These are phyloP conservation scores for Themeda triandra DNA, from an alignment of 176 grass and related monocot species.

Conservation along the genomic window DNA sequence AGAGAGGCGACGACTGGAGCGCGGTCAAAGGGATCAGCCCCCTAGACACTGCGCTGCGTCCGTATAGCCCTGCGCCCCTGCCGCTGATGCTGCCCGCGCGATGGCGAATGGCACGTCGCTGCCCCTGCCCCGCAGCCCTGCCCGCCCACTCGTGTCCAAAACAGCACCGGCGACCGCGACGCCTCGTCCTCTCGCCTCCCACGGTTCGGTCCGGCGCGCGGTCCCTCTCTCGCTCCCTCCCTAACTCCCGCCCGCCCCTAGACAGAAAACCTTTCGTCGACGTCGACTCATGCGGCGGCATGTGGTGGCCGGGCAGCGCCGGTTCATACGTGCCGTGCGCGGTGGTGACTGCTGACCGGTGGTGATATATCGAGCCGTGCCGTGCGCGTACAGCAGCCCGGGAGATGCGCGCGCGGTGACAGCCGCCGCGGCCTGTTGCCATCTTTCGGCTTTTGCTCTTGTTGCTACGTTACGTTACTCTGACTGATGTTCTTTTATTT, in stretches of 20 bases:
- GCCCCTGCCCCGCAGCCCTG: too few relatives aligned
- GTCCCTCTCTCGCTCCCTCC: too few relatives aligned
- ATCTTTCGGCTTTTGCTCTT: neutral
- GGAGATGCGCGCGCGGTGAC: too few relatives aligned
- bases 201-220: too few relatives aligned
- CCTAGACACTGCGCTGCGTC: slow-evolving; percentile 2
- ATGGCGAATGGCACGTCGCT: slow-evolving; percentile 30
- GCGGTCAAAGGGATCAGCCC: slow-evolving; percentile 20
- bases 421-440: neutral
- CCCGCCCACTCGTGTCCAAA: neutral
- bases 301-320: too few relatives aligned
- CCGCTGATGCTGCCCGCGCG: too few relatives aligned
- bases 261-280: too few relatives aligned
- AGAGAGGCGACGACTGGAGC: neutral
- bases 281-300: too few relatives aligned
- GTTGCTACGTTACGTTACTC: neutral
- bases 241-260: rapidly evolving
- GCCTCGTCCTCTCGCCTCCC: neutral
- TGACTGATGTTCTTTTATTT: too few relatives aligned
- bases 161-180: neutral
- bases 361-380: neutral
- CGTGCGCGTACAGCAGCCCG: slow-evolving; percentile 12
- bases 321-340: too few relatives aligned
- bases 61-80: neutral
- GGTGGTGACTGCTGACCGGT: neutral